Evolutionary conservation across 2,329 filamentous ascomycete species (phyloP).

Genomic region (Trichoderma brevicompactum): DNA sequence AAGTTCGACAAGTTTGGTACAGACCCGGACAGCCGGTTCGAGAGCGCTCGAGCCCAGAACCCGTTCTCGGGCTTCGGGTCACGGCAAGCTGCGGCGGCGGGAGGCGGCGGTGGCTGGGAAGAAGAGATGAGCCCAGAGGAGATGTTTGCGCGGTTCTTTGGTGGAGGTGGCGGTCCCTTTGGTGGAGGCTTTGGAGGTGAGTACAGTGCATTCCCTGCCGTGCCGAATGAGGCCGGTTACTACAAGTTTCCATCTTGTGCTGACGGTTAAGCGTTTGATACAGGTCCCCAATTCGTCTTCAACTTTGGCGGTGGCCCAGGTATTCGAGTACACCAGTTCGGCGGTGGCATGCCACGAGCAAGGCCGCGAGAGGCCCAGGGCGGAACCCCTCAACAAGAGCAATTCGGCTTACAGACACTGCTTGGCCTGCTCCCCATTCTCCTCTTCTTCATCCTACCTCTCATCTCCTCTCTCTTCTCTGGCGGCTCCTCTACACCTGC

Average conservation of each 20-base stretch:
- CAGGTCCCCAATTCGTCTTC: slow-evolving; percentile 88
- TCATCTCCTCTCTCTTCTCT: slow-evolving; percentile 80
- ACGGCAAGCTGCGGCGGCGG: slow-evolving; percentile 49
- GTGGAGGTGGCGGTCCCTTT: slow-evolving; percentile 74
- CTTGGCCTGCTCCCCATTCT: slow-evolving; percentile 84
- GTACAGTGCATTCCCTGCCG: slow-evolving; percentile 19
- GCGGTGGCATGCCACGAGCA: slow-evolving; percentile 74
- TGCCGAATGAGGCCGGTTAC: no score
- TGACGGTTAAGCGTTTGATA: slow-evolving; percentile 63
- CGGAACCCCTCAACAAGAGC: slow-evolving; percentile 52
- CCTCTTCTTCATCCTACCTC: slow-evolving; percentile 83
- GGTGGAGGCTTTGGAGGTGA: slow-evolving; percentile 52
- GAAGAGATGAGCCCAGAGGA: slow-evolving; percentile 96
- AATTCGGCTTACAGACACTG: slow-evolving; percentile 62
- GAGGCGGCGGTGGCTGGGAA: slow-evolving; percentile 68
- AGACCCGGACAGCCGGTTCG: slow-evolving; percentile 89
- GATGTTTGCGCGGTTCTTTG: slow-evolving; percentile 96
- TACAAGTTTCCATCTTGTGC: slow-evolving; percentile 15
- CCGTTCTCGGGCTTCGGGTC: slow-evolving; percentile 67
- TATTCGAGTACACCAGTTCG: slow-evolving; percentile 94
- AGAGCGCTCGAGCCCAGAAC: slow-evolving; percentile 61
- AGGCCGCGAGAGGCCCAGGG: slow-evolving; percentile 69
- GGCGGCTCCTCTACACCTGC: slow-evolving; percentile 48
- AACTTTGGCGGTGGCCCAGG: slow-evolving; percentile 92
- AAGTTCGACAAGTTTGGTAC: slow-evolving; percentile 89